phyloP scores from a whole-genome alignment of 192 early-diverging fungal species.

The Mortierella hygrophila region DNA sequence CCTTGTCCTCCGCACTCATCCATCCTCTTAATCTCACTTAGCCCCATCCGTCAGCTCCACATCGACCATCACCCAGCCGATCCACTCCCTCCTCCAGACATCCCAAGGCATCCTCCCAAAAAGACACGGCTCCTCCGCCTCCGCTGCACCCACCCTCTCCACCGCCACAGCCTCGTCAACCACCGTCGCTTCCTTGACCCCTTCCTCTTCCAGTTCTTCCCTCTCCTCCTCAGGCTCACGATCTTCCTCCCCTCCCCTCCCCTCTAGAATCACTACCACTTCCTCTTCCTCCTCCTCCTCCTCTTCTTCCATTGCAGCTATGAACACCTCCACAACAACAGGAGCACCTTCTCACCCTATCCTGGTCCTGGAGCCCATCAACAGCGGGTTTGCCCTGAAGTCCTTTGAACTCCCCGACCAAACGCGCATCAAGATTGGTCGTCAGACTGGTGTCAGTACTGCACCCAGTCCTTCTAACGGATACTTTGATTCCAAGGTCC shows the following conservation, averaged over 20 bases:
- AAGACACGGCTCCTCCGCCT: conserved; percentile 23
- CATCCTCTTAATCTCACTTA: not conserved
- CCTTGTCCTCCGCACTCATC: not conserved
- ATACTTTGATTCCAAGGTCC: conserved; percentile 88
- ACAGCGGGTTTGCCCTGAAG: conserved; percentile 61
- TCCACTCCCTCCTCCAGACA: conserved; percentile 40
- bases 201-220: conserved; percentile 2
- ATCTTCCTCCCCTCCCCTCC: conserved; percentile 17
- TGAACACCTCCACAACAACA: not conserved
- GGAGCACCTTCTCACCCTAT: conserved; percentile 17
- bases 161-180: conserved; percentile 18
- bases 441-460: conserved; percentile 74
- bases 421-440: conserved; percentile 70
- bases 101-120: conserved; percentile 32
- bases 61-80: conserved; percentile 42
- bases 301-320: not conserved
- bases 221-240: conserved; percentile 4
- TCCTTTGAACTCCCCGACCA: conserved; percentile 68
- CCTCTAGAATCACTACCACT: not conserved
- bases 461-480: conserved; percentile 76
- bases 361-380: conserved; percentile 60
- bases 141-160: conserved; percentile 20
- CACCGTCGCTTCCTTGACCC: conserved; percentile 4
- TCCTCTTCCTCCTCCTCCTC: not conserved
- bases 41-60: conserved; percentile 49